Evolutionary conservation across 2,329 filamentous ascomycete genomes (phyloP).

Genomic region (Lecanicillium sp.): DNA sequence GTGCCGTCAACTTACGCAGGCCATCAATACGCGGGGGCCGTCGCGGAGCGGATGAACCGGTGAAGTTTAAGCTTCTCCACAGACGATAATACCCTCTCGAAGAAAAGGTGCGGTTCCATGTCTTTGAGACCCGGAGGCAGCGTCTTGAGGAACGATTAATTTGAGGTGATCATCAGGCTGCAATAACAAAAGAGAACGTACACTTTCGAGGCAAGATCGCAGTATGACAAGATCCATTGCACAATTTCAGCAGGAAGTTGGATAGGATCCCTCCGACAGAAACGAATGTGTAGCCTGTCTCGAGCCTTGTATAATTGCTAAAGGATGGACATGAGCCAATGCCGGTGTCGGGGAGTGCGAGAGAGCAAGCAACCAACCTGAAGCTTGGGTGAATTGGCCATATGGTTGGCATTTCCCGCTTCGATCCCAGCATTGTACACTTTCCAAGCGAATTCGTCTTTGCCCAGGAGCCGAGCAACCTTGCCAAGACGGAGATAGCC

Average conservation of each 20-base stretch:
- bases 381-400: slow-evolving; percentile 22
- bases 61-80: slow-evolving; percentile 25
- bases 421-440: slow-evolving; percentile 31
- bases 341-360: no score
- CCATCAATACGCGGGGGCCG: slow-evolving; percentile 16
- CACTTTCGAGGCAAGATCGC: slow-evolving; percentile 25
- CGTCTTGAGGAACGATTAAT: slow-evolving; percentile 11
- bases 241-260: slow-evolving; percentile 28
- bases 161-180: not conserved
- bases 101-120: slow-evolving; percentile 22
- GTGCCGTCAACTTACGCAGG: slow-evolving; percentile 21
- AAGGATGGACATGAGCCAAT: no score
- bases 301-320: slow-evolving; percentile 27
- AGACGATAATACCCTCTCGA: slow-evolving; percentile 19
- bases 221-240: slow-evolving; percentile 24
- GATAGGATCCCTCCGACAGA: slow-evolving; percentile 26
- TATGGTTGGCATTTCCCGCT: slow-evolving; percentile 18
- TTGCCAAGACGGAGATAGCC: slow-evolving; percentile 36
- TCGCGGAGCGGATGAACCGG: slow-evolving; percentile 12
- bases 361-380: slow-evolving; percentile 17
- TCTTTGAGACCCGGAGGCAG: slow-evolving; percentile 24
- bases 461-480: slow-evolving; percentile 27
- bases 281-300: slow-evolving; percentile 25
- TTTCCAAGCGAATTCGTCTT: slow-evolving; percentile 30
- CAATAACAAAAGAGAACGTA: slow-evolving; percentile 14